Evolutionary conservation across 164 flowering plant species (phyloP), one percentile per base, ranked within the genome.

Genomic region (Tetrastigma voinierianum): DNA sequence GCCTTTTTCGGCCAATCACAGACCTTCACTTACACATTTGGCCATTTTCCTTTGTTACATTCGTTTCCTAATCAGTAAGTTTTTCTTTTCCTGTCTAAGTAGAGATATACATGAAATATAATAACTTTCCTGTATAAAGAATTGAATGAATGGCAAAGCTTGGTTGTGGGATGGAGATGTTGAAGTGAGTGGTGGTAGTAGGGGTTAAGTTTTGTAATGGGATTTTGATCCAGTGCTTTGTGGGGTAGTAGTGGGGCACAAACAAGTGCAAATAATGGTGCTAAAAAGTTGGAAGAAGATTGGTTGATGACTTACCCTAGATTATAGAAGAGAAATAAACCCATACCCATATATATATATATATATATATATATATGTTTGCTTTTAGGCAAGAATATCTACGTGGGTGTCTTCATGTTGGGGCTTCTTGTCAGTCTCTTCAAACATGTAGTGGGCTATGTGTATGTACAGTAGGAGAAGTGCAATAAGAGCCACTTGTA

Each of bases 401-500:
- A 52, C 53, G 75, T 59, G 75, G 77, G 68, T 65, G 75, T 65
- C 73, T 66, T 72, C 70, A 48, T 77, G 76, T 72, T 67, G 71
- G 75, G 69, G 43, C 24, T 61, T 70, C 49, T 61, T 62, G 67
- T 57, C 51, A 46, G 59, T 57, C 46, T 40, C 12, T 62, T 59
- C 59, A 53, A 57, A 51, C 24, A 59, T 11, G 52, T 67, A 61
- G 75, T 70, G 71, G 75, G 66, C 69, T 62, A 3, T 72, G 78
- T 68, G 51, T 67, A 55, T 74, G 73, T 57, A 68, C 73, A 72
- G 64, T 61, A 64, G 71, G 57, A 69, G 73, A 69, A 66, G 69
- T 64, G 73, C 82, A 78, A 64, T 74, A 11, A 67, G 68, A 66
- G 54, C 75, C 79, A 77, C 74, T 68, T 63, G 70, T 70, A 56